Evolutionary conservation across 2,329 filamentous ascomycete species (phyloP), one percentile per base, ranked within the genome.

Genomic region (Beauveria asiatica): DNA sequence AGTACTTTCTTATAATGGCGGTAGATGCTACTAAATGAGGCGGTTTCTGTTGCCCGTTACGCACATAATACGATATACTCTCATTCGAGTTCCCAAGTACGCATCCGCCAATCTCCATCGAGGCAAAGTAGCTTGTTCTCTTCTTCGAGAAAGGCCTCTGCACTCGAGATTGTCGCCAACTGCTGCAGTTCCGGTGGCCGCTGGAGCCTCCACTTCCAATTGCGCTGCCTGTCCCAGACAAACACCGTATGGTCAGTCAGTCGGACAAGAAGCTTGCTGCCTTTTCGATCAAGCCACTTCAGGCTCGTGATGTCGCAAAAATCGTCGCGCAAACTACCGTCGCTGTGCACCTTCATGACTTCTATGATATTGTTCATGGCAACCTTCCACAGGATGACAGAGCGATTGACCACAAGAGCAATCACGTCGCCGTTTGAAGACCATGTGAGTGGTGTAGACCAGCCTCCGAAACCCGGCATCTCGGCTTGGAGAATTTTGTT

Each of bases 231-330:
- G 45, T 57, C 44, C 55, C 55, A 57, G 25, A 57, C 23, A 49
- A 57, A 19, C 13, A 57, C 33, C 1, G 44, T 57, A 8, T 57
- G 55, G 44, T 57, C 55, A 17, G 27, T 57, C 1, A 57, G 42
- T n/a, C 55, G 55, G 44, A 49, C 23, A n/a, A 57, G 55, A 23
- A 57, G 55, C 44, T 27, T 57, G 11, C 37, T 49, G 44, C 55
- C 55, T 23, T 39, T 39, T 41, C 27, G 55, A 42, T 39, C 55
- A 13, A 57, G 55, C 55, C 55, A 57, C 17, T 49, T 57, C 11
- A 57, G 23, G 25, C 55, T 49, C 44, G 44, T 49, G 30, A 57
- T 49, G 10, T 39, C 42, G 23, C 55, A 57, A 19, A 48, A 57
- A 11, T 49, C 37, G 19, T 57, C 55, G 33, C 55, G 55, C 30